A percentile compares a stretch with the other conserved stretches of the same genome.
Evolutionary conservation across 2,329 filamentous ascomycete genomes (phyloP).

Genomic region (Fusarium tupiense): DNA sequence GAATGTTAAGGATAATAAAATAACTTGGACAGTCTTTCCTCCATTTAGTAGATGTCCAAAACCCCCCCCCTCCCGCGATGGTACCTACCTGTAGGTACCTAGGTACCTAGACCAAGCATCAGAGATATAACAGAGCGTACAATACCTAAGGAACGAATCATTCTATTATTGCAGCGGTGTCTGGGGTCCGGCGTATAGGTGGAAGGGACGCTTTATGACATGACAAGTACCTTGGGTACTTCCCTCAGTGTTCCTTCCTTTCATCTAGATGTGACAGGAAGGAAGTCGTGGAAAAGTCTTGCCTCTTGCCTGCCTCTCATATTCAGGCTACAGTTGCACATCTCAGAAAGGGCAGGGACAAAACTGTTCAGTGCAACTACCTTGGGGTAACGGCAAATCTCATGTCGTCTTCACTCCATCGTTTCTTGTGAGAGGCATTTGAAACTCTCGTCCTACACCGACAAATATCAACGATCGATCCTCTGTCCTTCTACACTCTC

Average conservation of each 20-base stretch:
- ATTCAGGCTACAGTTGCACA: conserved; percentile 1
- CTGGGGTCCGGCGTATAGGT: background rate
- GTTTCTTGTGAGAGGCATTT: conserved; percentile 9
- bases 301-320: background rate
- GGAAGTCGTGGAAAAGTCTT: background rate
- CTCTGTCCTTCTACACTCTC: conserved; percentile 5
- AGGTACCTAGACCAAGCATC: background rate
- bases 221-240: background rate
- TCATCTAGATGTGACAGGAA: background rate
- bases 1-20: too few species aligned
- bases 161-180: background rate
- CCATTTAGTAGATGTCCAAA: too few species aligned
- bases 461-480: background rate
- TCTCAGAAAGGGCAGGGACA: background rate
- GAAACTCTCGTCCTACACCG: conserved; percentile 22
- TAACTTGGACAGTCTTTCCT: too few species aligned
- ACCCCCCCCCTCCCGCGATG: too few species aligned
- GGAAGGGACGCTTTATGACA: background rate
- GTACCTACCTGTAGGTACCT: too few species aligned
- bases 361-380: conserved; percentile 5
- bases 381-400: conserved; percentile 1
- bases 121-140: conserved; percentile 5
- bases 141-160: background rate
- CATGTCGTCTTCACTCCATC: background rate
- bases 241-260: background rate